phyloP scores from a whole-genome alignment of 2,329 filamentous ascomycete species.

The Colletotrichum sp. region DNA sequence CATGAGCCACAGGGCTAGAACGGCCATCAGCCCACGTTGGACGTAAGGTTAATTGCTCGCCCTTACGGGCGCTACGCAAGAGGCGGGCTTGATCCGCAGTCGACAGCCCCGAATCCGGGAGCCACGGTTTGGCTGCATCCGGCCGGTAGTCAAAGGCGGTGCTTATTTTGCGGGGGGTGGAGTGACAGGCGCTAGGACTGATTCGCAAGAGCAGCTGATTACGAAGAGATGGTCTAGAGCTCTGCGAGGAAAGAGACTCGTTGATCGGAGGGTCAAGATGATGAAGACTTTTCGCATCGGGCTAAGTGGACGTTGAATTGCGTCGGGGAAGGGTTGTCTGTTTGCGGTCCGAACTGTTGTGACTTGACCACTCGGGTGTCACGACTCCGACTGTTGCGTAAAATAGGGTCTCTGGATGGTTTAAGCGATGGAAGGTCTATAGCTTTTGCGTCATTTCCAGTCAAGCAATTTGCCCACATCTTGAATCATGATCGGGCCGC shows the following conservation, averaged over 20 bases:
- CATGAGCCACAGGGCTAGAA: background rate
- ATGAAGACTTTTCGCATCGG: background rate
- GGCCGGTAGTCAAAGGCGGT: background rate
- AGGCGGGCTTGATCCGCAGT: background rate
- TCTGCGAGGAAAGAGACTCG: background rate
- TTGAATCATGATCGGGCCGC: no score
- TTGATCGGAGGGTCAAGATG: background rate
- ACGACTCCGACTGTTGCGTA: no score
- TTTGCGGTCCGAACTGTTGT: background rate
- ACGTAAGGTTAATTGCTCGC: background rate
- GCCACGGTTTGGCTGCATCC: background rate
- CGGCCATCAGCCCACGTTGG: background rate
- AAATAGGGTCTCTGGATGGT: no score
- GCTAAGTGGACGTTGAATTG: background rate
- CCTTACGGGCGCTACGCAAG: background rate
- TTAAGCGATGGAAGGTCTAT: no score
- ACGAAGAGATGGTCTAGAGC: background rate
- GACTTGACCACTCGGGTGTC: background rate
- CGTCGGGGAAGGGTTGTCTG: background rate
- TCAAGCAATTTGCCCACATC: no score
- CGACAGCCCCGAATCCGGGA: background rate
- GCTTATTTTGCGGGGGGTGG: background rate
- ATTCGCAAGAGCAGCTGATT: background rate
- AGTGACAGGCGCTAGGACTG: background rate
- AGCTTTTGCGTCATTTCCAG: no score